These are phyloP conservation scores for Podaxis pistillaris DNA, from an alignment of 768 basidiomycete species.

Conservation along the genomic window DNA sequence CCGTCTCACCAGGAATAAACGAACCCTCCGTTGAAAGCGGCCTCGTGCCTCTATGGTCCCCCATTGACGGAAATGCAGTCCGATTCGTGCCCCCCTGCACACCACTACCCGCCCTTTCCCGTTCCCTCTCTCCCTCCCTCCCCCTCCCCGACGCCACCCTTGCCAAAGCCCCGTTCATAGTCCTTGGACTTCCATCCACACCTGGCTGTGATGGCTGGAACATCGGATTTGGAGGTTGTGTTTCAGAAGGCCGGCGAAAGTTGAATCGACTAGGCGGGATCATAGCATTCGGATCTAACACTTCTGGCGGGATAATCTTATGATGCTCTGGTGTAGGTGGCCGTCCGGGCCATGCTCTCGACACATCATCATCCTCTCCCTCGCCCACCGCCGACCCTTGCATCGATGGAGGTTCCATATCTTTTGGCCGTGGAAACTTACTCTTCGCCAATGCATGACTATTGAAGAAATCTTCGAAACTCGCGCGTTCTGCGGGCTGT, in stretches of 20 bases:
- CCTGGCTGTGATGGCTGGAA: slow-evolving; percentile 11
- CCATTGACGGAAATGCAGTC: slow-evolving; percentile 15
- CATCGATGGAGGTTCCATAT: slow-evolving; percentile 26
- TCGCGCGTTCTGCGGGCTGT: slow-evolving; percentile 79
- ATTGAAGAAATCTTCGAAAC: slow-evolving; percentile 90
- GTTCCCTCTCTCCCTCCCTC: not conserved
- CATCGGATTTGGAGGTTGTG: not conserved
- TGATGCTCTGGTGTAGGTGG: slow-evolving; percentile 69
- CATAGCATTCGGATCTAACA: slow-evolving; percentile 76
- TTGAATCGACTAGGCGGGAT: slow-evolving; percentile 82
- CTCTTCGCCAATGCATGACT: slow-evolving; percentile 75
- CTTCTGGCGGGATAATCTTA: slow-evolving; percentile 73
- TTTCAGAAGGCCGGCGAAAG: slow-evolving; percentile 45
- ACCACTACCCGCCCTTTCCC: not conserved
- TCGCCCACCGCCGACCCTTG: slow-evolving; percentile 10
- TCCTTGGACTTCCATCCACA: slow-evolving; percentile 23
- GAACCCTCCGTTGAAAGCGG: slow-evolving; percentile 59
- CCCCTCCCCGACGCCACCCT: slow-evolving; percentile 9
- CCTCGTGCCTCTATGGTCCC: slow-evolving; percentile 21
- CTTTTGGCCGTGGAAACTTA: slow-evolving; percentile 65
- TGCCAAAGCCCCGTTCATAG: slow-evolving; percentile 20
- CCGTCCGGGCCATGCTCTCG: slow-evolving; percentile 33
- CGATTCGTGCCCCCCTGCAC: not conserved
- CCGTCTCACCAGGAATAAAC: slow-evolving; percentile 77
- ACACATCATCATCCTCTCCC: slow-evolving; percentile 27